Percentiles rank a stretch among this genome's conserved stretches.
Evolutionary conservation across 23 red algal species (phyloP).

Genomic region (Gracilaria domingensis): DNA sequence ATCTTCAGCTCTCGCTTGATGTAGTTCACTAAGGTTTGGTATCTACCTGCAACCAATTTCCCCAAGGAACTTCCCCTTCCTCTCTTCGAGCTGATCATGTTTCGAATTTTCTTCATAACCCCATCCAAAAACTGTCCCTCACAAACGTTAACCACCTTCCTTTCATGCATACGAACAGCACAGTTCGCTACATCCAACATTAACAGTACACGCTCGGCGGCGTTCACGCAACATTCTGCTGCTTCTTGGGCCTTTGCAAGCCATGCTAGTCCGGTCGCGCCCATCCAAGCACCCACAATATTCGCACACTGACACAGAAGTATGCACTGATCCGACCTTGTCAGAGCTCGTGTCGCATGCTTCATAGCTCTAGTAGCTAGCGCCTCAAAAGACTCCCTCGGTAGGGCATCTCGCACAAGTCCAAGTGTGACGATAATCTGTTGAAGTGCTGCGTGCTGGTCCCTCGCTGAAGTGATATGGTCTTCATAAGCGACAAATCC

Average conservation of each 20-base stretch:
- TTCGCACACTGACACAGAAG: conserved; percentile 68
- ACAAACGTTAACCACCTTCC: conserved; percentile 37
- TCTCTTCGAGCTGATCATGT: conserved; percentile 9
- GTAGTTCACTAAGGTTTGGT: conserved; percentile 47
- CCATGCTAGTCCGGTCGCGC: conserved; percentile 31
- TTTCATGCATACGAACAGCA: conserved; percentile 60
- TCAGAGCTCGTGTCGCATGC: conserved; percentile 76
- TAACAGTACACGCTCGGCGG: conserved; percentile 68
- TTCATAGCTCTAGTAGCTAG: conserved; percentile 77
- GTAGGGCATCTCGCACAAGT: conserved; percentile 42
- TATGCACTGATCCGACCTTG: conserved; percentile 86
- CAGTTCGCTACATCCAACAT: conserved; percentile 72
- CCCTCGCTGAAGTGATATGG: conserved; percentile 46
- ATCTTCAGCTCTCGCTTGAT: conserved; percentile 25
- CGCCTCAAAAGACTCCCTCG: conserved; percentile 71
- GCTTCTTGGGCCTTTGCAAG: conserved; percentile 39
- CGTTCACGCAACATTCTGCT: conserved; percentile 41
- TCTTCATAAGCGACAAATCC: conserved; percentile 72
- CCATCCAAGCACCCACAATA: conserved; percentile 29
- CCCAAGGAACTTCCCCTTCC: conserved; percentile 38
- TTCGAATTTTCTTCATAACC: conserved; percentile 49
- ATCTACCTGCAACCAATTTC: conserved; percentile 49
- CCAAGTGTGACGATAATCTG: conserved; percentile 52
- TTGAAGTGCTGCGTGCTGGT: conserved; percentile 66
- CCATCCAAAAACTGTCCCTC: conserved; percentile 36